These are phyloP conservation scores for Didymosphaeria variabile DNA, from an alignment of 2,329 filamentous ascomycete species.

Conservation along the genomic window DNA sequence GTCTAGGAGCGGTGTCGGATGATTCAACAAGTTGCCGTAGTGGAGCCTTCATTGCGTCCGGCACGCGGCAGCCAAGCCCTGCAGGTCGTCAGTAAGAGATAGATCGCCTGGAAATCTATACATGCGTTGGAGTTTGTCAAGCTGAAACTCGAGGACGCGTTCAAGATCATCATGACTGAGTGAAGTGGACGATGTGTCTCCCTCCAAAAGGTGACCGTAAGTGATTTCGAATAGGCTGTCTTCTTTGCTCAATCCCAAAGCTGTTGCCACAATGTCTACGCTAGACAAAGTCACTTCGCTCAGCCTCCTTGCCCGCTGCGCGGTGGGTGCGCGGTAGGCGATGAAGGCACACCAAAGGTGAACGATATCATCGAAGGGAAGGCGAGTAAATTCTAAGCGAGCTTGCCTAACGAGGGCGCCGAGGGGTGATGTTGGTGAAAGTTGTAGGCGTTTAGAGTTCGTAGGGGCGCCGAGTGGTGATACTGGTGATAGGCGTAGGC, in stretches of 20 bases:
- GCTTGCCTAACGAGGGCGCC: slow-evolving; percentile 82
- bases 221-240: slow-evolving; percentile 60
- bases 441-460: slow-evolving; percentile 59
- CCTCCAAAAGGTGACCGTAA: slow-evolving; percentile 59
- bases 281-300: slow-evolving; percentile 39
- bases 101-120: slow-evolving; percentile 14
- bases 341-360: slow-evolving; percentile 86
- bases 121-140: slow-evolving; percentile 84
- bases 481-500: slow-evolving; percentile 72
- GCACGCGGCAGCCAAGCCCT: slow-evolving; percentile 81
- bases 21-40: slow-evolving; percentile 74
- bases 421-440: slow-evolving; percentile 79
- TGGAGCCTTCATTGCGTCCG: slow-evolving; percentile 74
- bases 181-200: slow-evolving; percentile 49
- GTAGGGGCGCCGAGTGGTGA: slow-evolving; percentile 81
- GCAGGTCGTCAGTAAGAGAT: slow-evolving; percentile 8
- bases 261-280: slow-evolving; percentile 69
- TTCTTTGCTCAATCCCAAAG: slow-evolving; percentile 63
- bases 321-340: slow-evolving; percentile 79
- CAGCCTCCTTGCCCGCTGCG: slow-evolving; percentile 63
- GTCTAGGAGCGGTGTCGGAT: slow-evolving; percentile 73
- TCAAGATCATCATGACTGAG: slow-evolving; percentile 84
- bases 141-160: slow-evolving; percentile 83
- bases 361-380: slow-evolving; percentile 81
- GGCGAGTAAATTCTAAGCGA: slow-evolving; percentile 78